Evolutionary conservation across 1,284 basidiomycete species (phyloP).

Genomic region (Entoloma clypeatum): DNA sequence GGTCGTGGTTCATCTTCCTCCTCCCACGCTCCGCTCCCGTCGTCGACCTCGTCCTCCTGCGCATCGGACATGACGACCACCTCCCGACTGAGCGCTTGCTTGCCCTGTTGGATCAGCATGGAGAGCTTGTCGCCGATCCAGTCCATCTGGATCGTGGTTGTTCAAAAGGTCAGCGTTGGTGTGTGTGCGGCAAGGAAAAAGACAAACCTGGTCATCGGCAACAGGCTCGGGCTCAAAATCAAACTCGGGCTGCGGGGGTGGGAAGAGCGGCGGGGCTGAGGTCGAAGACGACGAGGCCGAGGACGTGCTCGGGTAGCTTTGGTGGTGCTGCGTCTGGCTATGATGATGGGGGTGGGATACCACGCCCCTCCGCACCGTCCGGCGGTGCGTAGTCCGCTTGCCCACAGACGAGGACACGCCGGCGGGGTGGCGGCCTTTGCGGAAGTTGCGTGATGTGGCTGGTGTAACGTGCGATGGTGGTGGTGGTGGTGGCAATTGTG

Average conservation of each 20-base stretch:
- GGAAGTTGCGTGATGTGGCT: constrained; percentile 13
- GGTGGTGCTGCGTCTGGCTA: too few species aligned
- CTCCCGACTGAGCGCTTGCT: constrained; percentile 64
- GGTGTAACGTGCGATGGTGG: constrained; percentile 16
- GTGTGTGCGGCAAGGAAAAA: constrained; percentile 4
- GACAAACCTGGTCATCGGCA: constrained; percentile 46
- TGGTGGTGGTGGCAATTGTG: constrained; percentile 24
- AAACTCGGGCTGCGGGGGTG: constrained; percentile 33
- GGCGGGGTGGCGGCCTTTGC: too few species aligned
- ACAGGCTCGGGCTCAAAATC: constrained; percentile 32
- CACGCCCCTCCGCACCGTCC: constrained; percentile 17
- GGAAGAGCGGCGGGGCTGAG: constrained; percentile 19
- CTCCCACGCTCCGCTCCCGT: constrained; percentile 67
- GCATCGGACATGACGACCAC: constrained; percentile 70
- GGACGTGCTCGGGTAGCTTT: too few species aligned
- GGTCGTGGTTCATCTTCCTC: constrained; percentile 42
- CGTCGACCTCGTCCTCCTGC: constrained; percentile 68
- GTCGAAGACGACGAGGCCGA: constrained; percentile 8
- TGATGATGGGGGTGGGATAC: too few species aligned
- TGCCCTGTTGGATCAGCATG: constrained; percentile 69
- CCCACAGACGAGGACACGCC: too few species aligned
- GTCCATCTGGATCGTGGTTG: constrained; percentile 49
- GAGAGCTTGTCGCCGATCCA: constrained; percentile 68
- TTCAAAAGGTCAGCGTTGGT: not conserved
- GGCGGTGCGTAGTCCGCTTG: constrained; percentile 19